Evolutionary conservation across 257 asterid species (phyloP), one percentile per base, ranked within the genome.

Genomic region (Penstemon newberryi): DNA sequence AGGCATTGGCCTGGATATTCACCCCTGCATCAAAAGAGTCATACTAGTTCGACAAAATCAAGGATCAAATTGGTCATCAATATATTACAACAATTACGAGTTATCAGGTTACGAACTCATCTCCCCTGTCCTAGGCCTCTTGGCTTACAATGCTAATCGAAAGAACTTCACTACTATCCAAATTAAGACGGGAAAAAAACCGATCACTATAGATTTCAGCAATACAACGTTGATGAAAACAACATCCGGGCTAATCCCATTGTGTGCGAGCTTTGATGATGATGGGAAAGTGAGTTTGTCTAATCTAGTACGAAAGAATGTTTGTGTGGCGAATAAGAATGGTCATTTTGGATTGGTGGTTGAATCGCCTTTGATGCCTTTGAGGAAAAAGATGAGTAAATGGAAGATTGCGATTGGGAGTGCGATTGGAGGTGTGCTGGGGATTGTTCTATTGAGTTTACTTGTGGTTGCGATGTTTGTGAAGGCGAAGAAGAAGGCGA

Each of bases 341-440:
- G 96, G 97, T 0, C 95, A 81, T 49, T 88, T 86, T 36, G 98
- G 97, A 2, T 47, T 93, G 70, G 95, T 93, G 25, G 80, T 86
- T 43, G 96, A 88, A 33, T 67, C 90, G 6, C 87, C 89, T 5
- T 18, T 88, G 80, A 63, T 93, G 74, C 96, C 97, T 5, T 11
- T 76, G 75, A 88, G 65, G 45, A 82, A 13, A 15, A 56, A 33
- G 65, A 45, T 7, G 5, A 84, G 86, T 43, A 80, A 78, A 15
- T 76, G 84, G 90, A 88, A 84, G 77, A 71, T 84, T 8, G 96
- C 82, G 10, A 49, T 85, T 3, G 96, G 85, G 62, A 70, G 89
- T 70, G 68, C 92, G 15, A 78, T 90, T 2, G 99, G 96, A 43
- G 96, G 88, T 8, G 88, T 78, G 13, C 37, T 93, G 64, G 99